Percentiles rank a stretch among this genome's conserved stretches.
These are phyloP conservation scores for Diaporthe vexans DNA, from an alignment of 2,329 filamentous ascomycete species.

Conservation along the genomic window DNA sequence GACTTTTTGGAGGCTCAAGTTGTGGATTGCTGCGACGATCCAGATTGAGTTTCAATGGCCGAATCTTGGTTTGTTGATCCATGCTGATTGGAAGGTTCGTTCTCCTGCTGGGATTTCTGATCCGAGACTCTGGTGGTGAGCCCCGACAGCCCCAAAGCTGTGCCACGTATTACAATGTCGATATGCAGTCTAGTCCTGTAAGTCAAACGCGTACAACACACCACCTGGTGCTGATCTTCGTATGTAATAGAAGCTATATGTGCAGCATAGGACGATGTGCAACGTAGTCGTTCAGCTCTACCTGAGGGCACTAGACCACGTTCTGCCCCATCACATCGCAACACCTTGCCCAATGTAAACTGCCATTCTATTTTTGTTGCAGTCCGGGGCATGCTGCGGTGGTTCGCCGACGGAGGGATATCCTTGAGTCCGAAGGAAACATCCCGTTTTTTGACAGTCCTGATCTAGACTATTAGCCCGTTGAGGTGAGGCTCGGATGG, in stretches of 20 bases:
- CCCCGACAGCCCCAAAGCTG: background rate
- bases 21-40: too few species aligned
- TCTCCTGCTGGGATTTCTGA: background rate
- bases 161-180: background rate
- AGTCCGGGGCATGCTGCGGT: background rate
- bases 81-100: background rate
- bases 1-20: background rate
- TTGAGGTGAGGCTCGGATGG: background rate
- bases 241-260: background rate
- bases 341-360: background rate
- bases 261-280: background rate
- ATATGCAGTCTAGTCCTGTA: background rate
- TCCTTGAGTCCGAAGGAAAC: background rate
- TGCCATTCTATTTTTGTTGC: constrained; percentile 1
- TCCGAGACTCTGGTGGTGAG: background rate
- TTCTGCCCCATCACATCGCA: background rate
- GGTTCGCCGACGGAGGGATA: background rate
- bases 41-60: constrained; percentile 10
- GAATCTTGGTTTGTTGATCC: background rate
- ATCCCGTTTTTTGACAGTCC: background rate
- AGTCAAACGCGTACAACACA: background rate
- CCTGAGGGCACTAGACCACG: background rate
- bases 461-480: background rate
- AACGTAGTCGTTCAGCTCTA: constrained; percentile 1
- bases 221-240: constrained; percentile 6